Conservation (phyloP, 495 filamentous ascomycete genomes). For the Penicillium verhagenii region DNA sequence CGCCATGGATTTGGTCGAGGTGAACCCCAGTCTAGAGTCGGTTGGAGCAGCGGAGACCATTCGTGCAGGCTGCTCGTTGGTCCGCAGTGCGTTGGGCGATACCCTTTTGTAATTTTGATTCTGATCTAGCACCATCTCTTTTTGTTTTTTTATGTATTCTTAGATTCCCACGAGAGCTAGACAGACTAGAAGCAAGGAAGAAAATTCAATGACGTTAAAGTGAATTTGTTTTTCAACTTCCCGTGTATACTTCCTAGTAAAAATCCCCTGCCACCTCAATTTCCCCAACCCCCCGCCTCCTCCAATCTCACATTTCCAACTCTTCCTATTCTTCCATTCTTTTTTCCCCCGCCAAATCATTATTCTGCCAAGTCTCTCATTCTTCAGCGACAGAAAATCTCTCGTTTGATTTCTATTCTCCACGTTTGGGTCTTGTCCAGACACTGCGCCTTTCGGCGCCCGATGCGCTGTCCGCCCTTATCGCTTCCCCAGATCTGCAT, state of each 20-base stretch:
- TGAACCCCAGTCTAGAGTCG: constrained; percentile 82
- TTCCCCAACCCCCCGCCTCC: constrained; percentile 21
- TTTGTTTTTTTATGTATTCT: not conserved
- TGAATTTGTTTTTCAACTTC: no score
- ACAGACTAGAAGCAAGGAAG: constrained; percentile 5
- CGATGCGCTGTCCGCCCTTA: constrained; percentile 29
- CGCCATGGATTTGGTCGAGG: constrained; percentile 93
- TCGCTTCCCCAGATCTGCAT: constrained; percentile 14
- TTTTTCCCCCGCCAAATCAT: not conserved
- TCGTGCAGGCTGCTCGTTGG: constrained; percentile 82
- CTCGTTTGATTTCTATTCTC: not conserved
- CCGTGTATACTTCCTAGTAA: constrained; percentile 4
- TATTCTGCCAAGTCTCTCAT: not conserved
- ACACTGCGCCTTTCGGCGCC: constrained; percentile 20
- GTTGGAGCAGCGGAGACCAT: constrained; percentile 85
- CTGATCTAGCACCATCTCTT: constrained; percentile 2
- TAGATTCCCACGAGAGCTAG: not conserved
- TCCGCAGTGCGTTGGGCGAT: constrained; percentile 89
- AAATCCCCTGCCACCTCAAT: constrained; percentile 34
- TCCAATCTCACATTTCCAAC: not conserved
- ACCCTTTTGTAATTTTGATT: constrained; percentile 62
- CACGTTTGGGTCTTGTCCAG: not conserved
- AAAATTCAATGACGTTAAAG: not conserved
- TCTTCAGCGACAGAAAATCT: not conserved
- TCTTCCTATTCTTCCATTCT: not conserved